These are phyloP conservation scores for Candida xyloterini DNA, from an alignment of 805 yeast species.

Conservation along the genomic window DNA sequence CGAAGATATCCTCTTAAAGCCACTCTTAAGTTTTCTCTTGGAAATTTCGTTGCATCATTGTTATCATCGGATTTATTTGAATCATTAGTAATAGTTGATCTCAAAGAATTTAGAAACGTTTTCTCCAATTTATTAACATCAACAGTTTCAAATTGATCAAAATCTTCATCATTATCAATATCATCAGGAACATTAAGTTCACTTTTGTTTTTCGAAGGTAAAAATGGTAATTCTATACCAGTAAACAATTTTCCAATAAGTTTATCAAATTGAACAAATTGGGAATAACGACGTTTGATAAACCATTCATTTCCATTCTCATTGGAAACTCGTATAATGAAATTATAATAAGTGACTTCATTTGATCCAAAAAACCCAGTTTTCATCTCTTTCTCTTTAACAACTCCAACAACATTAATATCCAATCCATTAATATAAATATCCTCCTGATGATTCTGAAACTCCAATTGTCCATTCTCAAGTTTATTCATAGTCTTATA, in stretches of 20 bases:
- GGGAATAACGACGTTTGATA: conserved; percentile 62
- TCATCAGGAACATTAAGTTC: conserved; percentile 19
- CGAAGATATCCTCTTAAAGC: conserved; percentile 73
- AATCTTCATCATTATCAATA: conserved; percentile 10
- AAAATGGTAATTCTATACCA: conserved; percentile 51
- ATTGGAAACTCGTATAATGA: conserved; percentile 45
- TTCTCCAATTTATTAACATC: conserved; percentile 23
- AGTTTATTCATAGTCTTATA: conserved; percentile 37
- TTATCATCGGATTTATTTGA: conserved; percentile 5
- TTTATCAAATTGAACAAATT: conserved; percentile 58
- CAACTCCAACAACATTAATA: conserved; percentile 68
- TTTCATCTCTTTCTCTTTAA: conserved; percentile 31
- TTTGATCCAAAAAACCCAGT: conserved; percentile 22
- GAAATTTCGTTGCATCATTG: conserved; percentile 34
- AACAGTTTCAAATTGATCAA: conserved; percentile 9
- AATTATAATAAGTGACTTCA: conserved; percentile 36
- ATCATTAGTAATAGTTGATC: conserved; percentile 10
- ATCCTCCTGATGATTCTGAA: conserved; percentile 37
- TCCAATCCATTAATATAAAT: conserved; percentile 54
- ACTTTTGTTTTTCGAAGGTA: conserved; percentile 33
- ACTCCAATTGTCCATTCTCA: conserved; percentile 23
- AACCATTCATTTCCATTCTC: conserved; percentile 39
- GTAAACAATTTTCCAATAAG: conserved; percentile 59
- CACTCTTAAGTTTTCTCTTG: conserved; percentile 74
- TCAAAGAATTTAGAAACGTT: conserved; percentile 18